These are phyloP conservation scores for Saccharomycopsis hybrid DNA, from an alignment of 1,139 yeast species.

Conservation along the genomic window DNA sequence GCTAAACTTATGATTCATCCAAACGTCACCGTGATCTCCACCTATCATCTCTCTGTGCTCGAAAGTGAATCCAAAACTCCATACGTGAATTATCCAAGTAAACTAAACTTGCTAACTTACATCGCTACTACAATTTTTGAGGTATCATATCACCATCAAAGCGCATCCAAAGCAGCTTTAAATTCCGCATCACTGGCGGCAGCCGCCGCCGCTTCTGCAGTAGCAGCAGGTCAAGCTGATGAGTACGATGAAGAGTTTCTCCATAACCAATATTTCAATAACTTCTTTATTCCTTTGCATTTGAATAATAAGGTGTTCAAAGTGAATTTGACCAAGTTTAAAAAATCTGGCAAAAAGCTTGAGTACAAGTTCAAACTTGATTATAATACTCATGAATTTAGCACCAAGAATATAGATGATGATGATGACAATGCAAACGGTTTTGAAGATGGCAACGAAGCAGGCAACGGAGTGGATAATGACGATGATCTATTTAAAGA, in stretches of 20 bases:
- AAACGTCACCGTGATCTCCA: constrained; percentile 47
- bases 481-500: constrained; percentile 49
- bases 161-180: constrained; percentile 3
- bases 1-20: constrained; percentile 49
- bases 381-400: constrained; percentile 37
- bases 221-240: neutral
- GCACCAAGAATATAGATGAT: constrained; percentile 25
- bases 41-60: constrained; percentile 51
- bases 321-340: constrained; percentile 53
- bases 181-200: constrained; percentile 19
- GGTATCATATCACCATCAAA: constrained; percentile 36
- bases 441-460: constrained; percentile 30
- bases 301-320: constrained; percentile 41
- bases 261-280: constrained; percentile 40
- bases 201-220: neutral
- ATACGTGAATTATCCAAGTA: constrained; percentile 41
- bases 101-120: constrained; percentile 46
- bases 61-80: constrained; percentile 25
- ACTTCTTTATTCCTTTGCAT: constrained; percentile 27
- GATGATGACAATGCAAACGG: constrained; percentile 33
- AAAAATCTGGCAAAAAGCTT: constrained; percentile 80
- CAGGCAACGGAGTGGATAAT: constrained; percentile 31
- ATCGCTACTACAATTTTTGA: constrained; percentile 70
- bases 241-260: constrained; percentile 31
- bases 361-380: constrained; percentile 51